A percentile compares a stretch with the other conserved stretches of the same genome.
These are phyloP conservation scores for Adiantum capillusveneris DNA, from an alignment of 75 land plant genomes.

Conservation along the genomic window DNA sequence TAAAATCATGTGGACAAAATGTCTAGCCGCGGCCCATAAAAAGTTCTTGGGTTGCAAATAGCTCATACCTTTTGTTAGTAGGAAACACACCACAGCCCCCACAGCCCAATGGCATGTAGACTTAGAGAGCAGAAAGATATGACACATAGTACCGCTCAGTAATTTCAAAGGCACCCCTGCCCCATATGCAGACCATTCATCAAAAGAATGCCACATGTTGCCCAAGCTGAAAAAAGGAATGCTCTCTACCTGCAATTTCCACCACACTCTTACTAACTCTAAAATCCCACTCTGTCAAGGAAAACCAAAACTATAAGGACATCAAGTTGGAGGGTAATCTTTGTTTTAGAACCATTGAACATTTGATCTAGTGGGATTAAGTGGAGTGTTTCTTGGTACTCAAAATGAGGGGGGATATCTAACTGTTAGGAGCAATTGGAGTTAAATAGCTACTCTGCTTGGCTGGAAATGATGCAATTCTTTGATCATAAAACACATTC, in stretches of 20 bases:
- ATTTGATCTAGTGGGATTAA: too few species aligned
- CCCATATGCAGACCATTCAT: slow-evolving; percentile 72
- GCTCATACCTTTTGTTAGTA: slow-evolving; percentile 2
- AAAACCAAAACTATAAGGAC: not conserved
- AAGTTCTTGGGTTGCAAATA: not conserved
- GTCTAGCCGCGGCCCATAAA: not conserved
- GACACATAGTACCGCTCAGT: slow-evolving; percentile 39
- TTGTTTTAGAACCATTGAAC: too few species aligned
- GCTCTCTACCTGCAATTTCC: slow-evolving; percentile 21
- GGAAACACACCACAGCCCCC: not conserved
- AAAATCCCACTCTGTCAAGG: too few species aligned
- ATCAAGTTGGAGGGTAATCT: too few species aligned
- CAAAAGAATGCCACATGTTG: slow-evolving; percentile 71
- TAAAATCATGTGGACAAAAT: not conserved
- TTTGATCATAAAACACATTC: too few species aligned
- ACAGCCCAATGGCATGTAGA: slow-evolving; percentile 14
- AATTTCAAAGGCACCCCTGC: slow-evolving; percentile 36
- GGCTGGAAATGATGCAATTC: too few species aligned
- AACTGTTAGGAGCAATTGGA: too few species aligned
- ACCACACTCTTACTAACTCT: too few species aligned
- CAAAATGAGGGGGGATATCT: too few species aligned
- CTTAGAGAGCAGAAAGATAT: slow-evolving; percentile 40
- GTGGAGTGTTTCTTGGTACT: too few species aligned
- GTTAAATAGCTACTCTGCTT: too few species aligned
- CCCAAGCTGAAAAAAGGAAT: slow-evolving; percentile 51